Percentiles rank a stretch among this genome's conserved stretches.
phyloP scores from a whole-genome alignment of 106 monocot species.

The Platanthera zijinensis region DNA sequence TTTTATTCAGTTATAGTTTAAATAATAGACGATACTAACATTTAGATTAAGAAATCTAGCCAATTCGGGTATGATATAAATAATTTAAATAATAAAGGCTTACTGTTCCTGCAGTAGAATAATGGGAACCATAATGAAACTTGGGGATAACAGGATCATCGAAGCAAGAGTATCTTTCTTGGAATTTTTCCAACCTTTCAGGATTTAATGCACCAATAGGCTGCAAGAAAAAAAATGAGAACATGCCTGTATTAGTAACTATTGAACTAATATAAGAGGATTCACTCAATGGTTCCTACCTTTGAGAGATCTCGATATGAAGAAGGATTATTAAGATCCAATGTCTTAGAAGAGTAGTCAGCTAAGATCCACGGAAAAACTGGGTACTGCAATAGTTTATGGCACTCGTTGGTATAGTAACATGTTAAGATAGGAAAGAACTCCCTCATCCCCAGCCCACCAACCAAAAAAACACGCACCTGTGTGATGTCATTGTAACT shows the following conservation, averaged over 20 bases:
- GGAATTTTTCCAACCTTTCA: conserved; percentile 77
- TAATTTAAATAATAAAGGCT: conserved; percentile 6
- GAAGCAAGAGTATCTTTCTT: conserved; percentile 87
- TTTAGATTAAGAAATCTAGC: background rate
- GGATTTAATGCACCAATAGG: conserved; percentile 93
- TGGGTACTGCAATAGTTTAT: conserved; percentile 68
- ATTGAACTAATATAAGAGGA: background rate
- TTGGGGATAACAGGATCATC: conserved; percentile 97
- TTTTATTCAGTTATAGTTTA: background rate
- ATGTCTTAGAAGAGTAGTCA: conserved; percentile 62
- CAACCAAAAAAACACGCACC: conserved; percentile 25
- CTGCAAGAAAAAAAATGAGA: conserved; percentile 35
- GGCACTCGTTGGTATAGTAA: background rate
- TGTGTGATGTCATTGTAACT: conserved; percentile 99
- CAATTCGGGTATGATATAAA: background rate
- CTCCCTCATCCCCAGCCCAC: background rate
- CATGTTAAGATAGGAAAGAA: background rate
- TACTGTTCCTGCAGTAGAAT: conserved; percentile 97
- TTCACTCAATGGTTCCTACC: conserved; percentile 25
- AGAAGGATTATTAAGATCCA: conserved; percentile 72
- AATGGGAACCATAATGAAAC: conserved; percentile 98
- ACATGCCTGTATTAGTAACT: background rate
- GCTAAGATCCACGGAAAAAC: conserved; percentile 98
- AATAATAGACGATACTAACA: background rate
- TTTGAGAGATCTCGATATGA: conserved; percentile 93